Conservation (phyloP, 1,139 yeast species). For the Saccharomycopsis hybrid region DNA sequence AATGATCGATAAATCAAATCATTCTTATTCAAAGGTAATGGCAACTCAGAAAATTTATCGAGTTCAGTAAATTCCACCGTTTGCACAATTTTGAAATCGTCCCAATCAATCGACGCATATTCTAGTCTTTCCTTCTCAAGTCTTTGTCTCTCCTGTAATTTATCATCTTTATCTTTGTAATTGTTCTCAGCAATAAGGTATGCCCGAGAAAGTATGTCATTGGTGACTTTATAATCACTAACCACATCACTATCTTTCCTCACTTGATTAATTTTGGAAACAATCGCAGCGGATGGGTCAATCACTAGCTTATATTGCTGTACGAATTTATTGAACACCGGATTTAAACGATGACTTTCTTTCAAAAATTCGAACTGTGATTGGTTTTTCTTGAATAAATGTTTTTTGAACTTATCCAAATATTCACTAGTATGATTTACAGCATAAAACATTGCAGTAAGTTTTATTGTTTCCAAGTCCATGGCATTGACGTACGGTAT, state of each 20-base stretch:
- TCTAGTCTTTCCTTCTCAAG: slow-evolving; percentile 39
- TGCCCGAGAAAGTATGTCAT: slow-evolving; percentile 41
- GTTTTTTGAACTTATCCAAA: slow-evolving; percentile 34
- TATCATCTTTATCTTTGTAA: slow-evolving; percentile 33
- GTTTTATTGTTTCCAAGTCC: slow-evolving; percentile 64
- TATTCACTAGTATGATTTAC: slow-evolving; percentile 43
- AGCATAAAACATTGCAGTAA: slow-evolving; percentile 66
- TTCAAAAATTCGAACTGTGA: slow-evolving; percentile 60
- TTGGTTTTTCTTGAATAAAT: slow-evolving; percentile 36
- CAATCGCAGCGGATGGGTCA: background rate
- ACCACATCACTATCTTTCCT: background rate
- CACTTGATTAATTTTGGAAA: background rate
- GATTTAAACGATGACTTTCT: slow-evolving; percentile 53
- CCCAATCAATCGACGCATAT: slow-evolving; percentile 85
- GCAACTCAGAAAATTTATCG: slow-evolving; percentile 56
- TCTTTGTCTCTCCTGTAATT: slow-evolving; percentile 29
- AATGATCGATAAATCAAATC: slow-evolving; percentile 59
- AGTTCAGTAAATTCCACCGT: slow-evolving; percentile 60
- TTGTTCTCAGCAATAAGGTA: slow-evolving; percentile 53
- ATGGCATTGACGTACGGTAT: slow-evolving; percentile 52
- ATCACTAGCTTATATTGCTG: slow-evolving; percentile 42
- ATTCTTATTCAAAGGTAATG: slow-evolving; percentile 51
- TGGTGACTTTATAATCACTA: slow-evolving; percentile 25
- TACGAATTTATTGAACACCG: slow-evolving; percentile 44
- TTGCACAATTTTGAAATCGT: slow-evolving; percentile 67